phyloP scores from a whole-genome alignment of 192 early-diverging fungal species.

The Coemansia brasiliensis region DNA sequence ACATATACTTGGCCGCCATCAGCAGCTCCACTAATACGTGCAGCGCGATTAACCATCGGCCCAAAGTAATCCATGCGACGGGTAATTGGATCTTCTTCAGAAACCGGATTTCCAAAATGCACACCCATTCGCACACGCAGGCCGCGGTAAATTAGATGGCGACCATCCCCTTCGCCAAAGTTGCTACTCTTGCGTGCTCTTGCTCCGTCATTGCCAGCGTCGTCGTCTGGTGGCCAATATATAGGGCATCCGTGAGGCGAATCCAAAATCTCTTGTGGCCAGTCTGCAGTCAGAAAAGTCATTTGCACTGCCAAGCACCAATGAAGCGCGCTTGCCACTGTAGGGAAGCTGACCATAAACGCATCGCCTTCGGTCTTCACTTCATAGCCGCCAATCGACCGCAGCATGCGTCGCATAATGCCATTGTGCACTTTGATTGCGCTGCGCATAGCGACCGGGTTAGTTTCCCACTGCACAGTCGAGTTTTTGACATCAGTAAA shows the following conservation, averaged over 20 bases:
- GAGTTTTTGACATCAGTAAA: conserved; percentile 96
- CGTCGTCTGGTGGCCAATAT: conserved; percentile 58
- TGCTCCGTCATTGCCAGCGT: conserved; percentile 10
- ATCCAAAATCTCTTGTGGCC: conserved; percentile 83
- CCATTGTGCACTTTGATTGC: conserved; percentile 85
- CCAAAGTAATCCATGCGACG: conserved; percentile 96
- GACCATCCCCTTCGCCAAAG: conserved; percentile 23
- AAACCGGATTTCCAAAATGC: conserved; percentile 85
- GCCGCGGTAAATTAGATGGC: conserved; percentile 74
- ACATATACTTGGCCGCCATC: conserved; percentile 91
- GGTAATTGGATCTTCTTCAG: conserved; percentile 85
- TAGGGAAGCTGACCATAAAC: conserved; percentile 90
- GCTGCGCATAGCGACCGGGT: conserved; percentile 77
- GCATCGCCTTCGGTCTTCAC: conserved; percentile 96
- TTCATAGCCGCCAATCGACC: conserved; percentile 85
- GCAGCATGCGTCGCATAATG: conserved; percentile 79
- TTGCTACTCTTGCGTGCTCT: conserved; percentile 16
- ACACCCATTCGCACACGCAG: conserved; percentile 92
- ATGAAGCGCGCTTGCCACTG: conserved; percentile 72
- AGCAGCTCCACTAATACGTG: conserved; percentile 78
- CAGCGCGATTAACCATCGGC: conserved; percentile 86
- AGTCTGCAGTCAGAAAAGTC: conserved; percentile 76
- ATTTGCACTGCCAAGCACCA: conserved; percentile 89
- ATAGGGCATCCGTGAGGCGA: conserved; percentile 74
- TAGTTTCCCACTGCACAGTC: conserved; percentile 87